Percentiles rank a stretch among this genome's conserved stretches.
These are phyloP conservation scores for Cercophora sp. DNA, from an alignment of 495 filamentous ascomycete genomes.

Conservation along the genomic window DNA sequence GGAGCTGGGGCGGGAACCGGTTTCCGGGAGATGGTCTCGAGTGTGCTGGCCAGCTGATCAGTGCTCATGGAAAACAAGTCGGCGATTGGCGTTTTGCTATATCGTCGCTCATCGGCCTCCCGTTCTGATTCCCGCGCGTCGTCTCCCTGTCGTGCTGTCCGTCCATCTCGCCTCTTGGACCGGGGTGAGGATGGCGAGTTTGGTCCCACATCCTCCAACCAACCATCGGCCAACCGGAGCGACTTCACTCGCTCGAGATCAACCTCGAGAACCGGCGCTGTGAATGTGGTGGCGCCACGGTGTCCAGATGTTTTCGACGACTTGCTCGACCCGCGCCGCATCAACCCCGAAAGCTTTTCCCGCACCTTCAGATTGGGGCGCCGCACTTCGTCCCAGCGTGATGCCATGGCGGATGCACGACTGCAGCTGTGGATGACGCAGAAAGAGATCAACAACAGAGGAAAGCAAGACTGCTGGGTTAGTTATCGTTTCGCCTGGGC, in stretches of 20 bases:
- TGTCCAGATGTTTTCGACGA: not conserved
- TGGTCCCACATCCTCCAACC: slow-evolving; percentile 1
- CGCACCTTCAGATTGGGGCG: slow-evolving; percentile 1
- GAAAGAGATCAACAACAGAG: too few species aligned
- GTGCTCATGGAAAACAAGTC: slow-evolving; percentile 4
- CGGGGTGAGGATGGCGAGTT: not conserved
- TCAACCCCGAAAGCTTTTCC: slow-evolving; percentile 1
- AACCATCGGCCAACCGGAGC: not conserved
- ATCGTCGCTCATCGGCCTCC: not conserved
- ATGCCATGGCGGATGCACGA: too few species aligned
- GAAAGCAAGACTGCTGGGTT: not conserved
- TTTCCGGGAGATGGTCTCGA: not conserved
- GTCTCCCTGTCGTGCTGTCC: not conserved
- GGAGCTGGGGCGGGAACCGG: not conserved
- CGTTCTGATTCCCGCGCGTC: not conserved
- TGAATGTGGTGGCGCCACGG: not conserved
- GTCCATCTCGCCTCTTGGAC: not conserved
- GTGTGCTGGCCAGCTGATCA: slow-evolving; percentile 1
- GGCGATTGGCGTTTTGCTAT: not conserved
- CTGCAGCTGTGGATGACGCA: too few species aligned
- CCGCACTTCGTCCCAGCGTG: slow-evolving; percentile 3
- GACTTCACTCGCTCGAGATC: slow-evolving; percentile 1
- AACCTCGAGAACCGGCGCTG: not conserved
- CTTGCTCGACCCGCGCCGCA: not conserved
- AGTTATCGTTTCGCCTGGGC: not conserved